Evolutionary conservation across 192 early-diverging fungal species (phyloP), one percentile per base, ranked within the genome.

Genomic region (Phlyctochytrium bullatum): DNA sequence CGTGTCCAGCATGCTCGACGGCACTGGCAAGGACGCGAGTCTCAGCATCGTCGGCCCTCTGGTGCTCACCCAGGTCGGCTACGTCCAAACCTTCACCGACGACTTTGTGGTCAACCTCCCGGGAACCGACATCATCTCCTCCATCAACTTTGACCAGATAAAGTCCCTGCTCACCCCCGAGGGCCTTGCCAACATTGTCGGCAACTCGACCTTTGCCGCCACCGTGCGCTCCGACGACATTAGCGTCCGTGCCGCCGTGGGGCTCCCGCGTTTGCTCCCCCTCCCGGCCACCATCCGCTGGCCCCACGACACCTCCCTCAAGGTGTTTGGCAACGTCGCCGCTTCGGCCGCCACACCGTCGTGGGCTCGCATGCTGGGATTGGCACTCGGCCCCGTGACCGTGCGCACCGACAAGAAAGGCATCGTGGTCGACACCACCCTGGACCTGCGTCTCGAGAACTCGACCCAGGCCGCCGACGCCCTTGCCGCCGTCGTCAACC

Each of bases 401-500:
- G 57, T 79, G 36, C 32, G 33, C 12, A 64, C 34, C 63, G 23
- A 33, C 24, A 64, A 52, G 3, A 17, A 33, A 29, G 31, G 28
- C 20, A 52, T 64, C 23, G 29, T 17, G 23, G 34, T 64, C 28
- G 67, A 61, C 35, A 62, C 51, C 31, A 59, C 65, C 35, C 50
- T 73, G n/a, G 53, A 34, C 36, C 36, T 74, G 33, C n/a, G 17
- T 31, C 74, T 71, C 1, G 68, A 36, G 10, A 80, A 80, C 68
- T 67, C 78, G 0, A 20, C 57, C 2, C 36, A 40, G 23, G 78
- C 78, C 31, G 78, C 78, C 23, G 56, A 10, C 17, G 78, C 69
- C 23, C 64, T 80, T 1, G 78, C 72, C 24, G 25, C 20, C 17
- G 72, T 74, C 28, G 61, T 80, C 53, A 80, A 80, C 75, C 78